These are phyloP conservation scores for Globisporangium acanthophoron DNA, from an alignment of 352 stramenopile genomes.

Conservation along the genomic window DNA sequence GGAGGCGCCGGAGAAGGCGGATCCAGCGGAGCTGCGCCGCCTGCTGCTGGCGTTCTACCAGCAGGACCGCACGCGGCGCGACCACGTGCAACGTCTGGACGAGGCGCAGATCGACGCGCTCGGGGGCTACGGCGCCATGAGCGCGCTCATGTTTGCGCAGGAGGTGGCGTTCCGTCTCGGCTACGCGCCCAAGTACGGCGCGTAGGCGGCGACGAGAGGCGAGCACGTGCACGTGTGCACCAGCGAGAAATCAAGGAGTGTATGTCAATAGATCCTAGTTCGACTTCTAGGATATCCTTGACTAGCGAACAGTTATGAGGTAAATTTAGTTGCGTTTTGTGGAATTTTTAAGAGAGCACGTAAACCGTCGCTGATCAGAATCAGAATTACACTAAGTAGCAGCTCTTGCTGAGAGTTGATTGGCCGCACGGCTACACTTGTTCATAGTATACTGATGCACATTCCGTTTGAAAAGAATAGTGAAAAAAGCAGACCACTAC, in stretches of 20 bases:
- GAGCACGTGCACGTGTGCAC: background rate
- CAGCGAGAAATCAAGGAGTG: background rate
- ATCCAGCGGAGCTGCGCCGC: constrained; percentile 13
- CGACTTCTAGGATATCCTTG: background rate
- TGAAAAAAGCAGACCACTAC: no score
- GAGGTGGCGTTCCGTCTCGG: constrained; percentile 78
- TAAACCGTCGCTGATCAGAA: no score
- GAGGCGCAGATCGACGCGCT: constrained; percentile 39
- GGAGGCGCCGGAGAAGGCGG: background rate
- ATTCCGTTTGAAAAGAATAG: no score
- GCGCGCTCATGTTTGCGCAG: constrained; percentile 64
- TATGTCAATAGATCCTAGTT: background rate
- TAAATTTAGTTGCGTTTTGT: no score
- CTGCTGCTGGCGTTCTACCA: constrained; percentile 55
- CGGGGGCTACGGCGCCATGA: constrained; percentile 67
- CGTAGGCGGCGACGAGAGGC: constrained; percentile 16
- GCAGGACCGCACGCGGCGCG: constrained; percentile 59
- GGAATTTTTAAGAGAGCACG: no score
- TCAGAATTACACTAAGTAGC: no score
- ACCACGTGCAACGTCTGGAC: constrained; percentile 40
- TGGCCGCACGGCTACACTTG: no score
- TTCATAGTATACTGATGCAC: no score
- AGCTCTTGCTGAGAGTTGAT: no score
- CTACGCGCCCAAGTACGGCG: constrained; percentile 72
- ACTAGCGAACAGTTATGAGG: no score